Percentiles rank a stretch among this genome's conserved stretches.
Conservation (phyloP, 1,284 basidiomycete genomes). For the Cystobasidium pallidum region DNA sequence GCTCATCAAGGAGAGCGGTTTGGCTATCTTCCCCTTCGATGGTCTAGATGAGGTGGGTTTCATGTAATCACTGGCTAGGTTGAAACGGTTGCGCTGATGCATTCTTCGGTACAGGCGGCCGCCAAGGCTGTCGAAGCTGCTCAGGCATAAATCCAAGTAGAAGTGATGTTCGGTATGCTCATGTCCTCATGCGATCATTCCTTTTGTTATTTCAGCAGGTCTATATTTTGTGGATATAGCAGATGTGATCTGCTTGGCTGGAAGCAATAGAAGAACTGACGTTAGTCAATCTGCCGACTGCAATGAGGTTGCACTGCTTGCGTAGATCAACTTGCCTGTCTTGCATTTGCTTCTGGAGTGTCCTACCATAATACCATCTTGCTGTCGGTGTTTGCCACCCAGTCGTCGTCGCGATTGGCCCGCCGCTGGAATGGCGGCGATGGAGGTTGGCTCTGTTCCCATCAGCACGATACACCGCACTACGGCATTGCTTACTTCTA, state of each 20-base stretch:
- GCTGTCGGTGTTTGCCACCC: slow-evolving; percentile 8
- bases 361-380: not conserved
- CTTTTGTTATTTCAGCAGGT: slow-evolving; percentile 8
- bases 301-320: not conserved
- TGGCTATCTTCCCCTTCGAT: slow-evolving; percentile 91
- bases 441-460: slow-evolving; percentile 14
- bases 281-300: not conserved
- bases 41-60: slow-evolving; percentile 70
- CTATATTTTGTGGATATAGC: not conserved
- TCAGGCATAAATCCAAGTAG: slow-evolving; percentile 11
- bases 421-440: not conserved
- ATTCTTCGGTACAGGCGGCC: slow-evolving; percentile 4
- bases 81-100: not conserved
- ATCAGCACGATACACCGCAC: not conserved
- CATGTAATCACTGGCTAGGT: too few species aligned
- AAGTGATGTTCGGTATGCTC: too few species aligned
- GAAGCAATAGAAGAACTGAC: not conserved
- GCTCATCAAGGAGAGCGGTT: slow-evolving; percentile 86
- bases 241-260: not conserved
- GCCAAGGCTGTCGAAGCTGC: slow-evolving; percentile 44
- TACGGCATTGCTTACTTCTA: not conserved
- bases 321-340: not conserved
- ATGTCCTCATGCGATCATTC: too few species aligned
- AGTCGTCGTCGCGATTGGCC: not conserved
- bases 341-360: not conserved